Percentiles rank a stretch among this genome's conserved stretches.
Evolutionary conservation across 2,329 filamentous ascomycete genomes (phyloP).

Genomic region (Fusarium sp.): DNA sequence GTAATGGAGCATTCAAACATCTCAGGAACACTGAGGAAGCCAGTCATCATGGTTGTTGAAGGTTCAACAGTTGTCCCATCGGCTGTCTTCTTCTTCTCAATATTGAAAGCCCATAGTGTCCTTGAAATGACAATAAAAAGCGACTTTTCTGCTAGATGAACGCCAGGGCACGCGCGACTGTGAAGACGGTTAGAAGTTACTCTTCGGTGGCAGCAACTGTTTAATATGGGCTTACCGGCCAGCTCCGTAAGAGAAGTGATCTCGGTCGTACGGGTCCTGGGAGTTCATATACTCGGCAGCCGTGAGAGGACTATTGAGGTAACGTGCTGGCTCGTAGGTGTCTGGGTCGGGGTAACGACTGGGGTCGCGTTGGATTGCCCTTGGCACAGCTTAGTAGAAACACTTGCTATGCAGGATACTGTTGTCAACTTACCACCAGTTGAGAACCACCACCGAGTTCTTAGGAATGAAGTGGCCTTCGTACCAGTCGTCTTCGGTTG

Average conservation of each 20-base stretch:
- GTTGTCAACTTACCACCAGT: constrained; percentile 20
- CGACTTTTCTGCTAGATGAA: constrained; percentile 25
- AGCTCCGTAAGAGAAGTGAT: constrained; percentile 30
- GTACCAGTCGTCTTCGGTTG: constrained; percentile 26
- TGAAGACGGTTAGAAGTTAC: no score
- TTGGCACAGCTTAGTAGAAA: neutral
- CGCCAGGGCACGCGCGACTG: constrained; percentile 22
- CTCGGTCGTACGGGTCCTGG: constrained; percentile 9
- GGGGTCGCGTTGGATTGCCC: constrained; percentile 26
- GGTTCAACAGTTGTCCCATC: constrained; percentile 16
- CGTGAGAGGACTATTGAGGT: constrained; percentile 1
- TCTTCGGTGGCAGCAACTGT: no score
- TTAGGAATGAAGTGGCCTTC: constrained; percentile 30
- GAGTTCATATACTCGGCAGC: constrained; percentile 18
- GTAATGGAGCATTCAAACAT: constrained; percentile 17
- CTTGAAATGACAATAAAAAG: constrained; percentile 24
- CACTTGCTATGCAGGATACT: no score
- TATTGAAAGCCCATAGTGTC: constrained; percentile 25
- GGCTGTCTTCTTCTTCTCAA: neutral
- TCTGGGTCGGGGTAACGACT: constrained; percentile 15
- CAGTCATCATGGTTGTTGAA: constrained; percentile 16
- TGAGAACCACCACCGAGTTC: constrained; percentile 22
- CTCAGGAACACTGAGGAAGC: constrained; percentile 26
- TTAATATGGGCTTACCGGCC: constrained; percentile 4
- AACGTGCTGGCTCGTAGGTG: constrained; percentile 17